A percentile compares a stretch with the other conserved stretches of the same genome.
These are phyloP conservation scores for Hypholoma sublateritium DNA, from an alignment of 768 basidiomycete species.

Conservation along the genomic window DNA sequence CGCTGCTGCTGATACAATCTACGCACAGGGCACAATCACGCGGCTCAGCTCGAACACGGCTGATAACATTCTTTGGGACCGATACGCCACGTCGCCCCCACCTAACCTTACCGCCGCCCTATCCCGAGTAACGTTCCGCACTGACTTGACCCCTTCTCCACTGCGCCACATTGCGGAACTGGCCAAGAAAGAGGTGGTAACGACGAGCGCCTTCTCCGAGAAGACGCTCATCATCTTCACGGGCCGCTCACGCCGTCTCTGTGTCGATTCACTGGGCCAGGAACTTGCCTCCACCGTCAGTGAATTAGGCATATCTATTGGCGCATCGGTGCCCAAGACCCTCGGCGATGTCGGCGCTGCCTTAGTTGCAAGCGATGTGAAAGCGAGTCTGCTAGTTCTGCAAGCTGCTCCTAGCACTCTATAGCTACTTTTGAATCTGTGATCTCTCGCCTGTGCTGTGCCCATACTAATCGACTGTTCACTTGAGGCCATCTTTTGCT, in stretches of 20 bases:
- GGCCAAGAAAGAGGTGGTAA: conserved; percentile 29
- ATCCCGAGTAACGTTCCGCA: conserved; percentile 61
- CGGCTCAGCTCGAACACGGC: conserved; percentile 77
- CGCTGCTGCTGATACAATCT: conserved; percentile 67
- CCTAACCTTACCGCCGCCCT: conserved; percentile 41
- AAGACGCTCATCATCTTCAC: conserved; percentile 59
- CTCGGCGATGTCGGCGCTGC: conserved; percentile 76
- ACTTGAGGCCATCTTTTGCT: too few relatives aligned
- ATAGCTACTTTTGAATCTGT: too few relatives aligned
- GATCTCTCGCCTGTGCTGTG: too few relatives aligned
- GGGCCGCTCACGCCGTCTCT: conserved; percentile 76
- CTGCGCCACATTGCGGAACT: conserved; percentile 57
- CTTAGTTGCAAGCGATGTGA: conserved; percentile 50
- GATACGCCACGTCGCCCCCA: conserved; percentile 43
- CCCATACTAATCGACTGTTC: too few relatives aligned
- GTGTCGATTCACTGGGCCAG: conserved; percentile 50
- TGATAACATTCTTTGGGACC: conserved; percentile 76
- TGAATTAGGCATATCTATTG: conserved; percentile 29
- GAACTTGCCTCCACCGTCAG: conserved; percentile 44
- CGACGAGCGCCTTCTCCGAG: conserved; percentile 20
- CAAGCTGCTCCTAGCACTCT: conserved; percentile 36
- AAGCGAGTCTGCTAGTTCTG: conserved; percentile 51
- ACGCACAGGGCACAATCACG: conserved; percentile 63
- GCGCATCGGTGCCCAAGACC: conserved; percentile 59
- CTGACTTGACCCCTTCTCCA: conserved; percentile 47